Evolutionary conservation across 306 rosid species (phyloP).

Genomic region (Mimosa pudica): DNA sequence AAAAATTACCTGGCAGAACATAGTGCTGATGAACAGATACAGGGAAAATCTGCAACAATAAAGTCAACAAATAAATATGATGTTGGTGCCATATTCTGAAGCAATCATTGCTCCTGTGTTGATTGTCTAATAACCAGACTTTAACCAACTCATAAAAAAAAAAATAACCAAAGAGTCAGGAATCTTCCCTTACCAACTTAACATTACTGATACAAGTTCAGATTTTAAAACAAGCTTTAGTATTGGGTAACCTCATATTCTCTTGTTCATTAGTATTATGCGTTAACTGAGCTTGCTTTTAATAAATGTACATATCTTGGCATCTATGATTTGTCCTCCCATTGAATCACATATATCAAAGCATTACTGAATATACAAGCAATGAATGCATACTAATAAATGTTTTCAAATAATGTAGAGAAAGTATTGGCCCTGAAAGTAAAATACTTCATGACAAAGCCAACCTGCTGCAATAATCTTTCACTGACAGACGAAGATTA

Average conservation of each 20-base stretch:
- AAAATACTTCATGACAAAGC: constrained; percentile 31
- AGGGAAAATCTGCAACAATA: constrained; percentile 59
- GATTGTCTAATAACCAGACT: background rate
- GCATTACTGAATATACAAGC: background rate
- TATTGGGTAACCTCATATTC: background rate
- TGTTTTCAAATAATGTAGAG: background rate
- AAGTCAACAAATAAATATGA: constrained; percentile 32
- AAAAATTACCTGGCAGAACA: constrained; percentile 52
- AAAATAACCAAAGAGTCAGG: background rate
- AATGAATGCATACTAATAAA: constrained; percentile 12
- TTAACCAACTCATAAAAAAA: background rate
- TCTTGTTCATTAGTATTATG: background rate
- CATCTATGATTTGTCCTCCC: background rate
- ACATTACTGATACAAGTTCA: background rate
- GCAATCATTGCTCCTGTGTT: background rate
- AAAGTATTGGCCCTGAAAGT: constrained; percentile 12
- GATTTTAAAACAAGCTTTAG: background rate
- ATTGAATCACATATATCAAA: constrained; percentile 6
- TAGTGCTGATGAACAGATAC: constrained; percentile 49
- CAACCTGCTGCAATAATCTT: constrained; percentile 63
- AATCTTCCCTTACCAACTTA: background rate
- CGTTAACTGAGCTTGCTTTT: background rate
- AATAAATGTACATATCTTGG: background rate
- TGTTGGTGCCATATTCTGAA: background rate
- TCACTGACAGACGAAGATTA: constrained; percentile 60